phyloP scores from a whole-genome alignment of 345 rosid genomes.

The Lumnitzera littorea region DNA sequence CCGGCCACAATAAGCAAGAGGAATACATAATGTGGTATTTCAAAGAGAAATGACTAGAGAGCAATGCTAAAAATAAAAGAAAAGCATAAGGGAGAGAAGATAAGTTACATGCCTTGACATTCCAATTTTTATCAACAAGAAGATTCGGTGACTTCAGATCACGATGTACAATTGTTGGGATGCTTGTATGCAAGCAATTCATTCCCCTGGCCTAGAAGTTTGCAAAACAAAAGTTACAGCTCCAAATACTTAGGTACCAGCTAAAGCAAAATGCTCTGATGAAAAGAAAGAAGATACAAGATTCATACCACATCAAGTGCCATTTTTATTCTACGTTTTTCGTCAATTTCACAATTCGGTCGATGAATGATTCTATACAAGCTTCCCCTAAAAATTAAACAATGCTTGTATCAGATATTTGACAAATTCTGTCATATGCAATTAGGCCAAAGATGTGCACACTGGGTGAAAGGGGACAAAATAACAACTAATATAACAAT shows the following conservation, averaged over 20 bases:
- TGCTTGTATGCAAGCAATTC: conserved; percentile 96
- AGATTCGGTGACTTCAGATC: conserved; percentile 99
- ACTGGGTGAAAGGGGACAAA: conserved; percentile 3
- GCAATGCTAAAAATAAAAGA: background rate
- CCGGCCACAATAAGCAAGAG: background rate
- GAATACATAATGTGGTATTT: background rate
- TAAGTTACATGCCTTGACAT: conserved; percentile 59
- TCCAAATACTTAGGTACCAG: background rate
- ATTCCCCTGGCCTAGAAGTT: conserved; percentile 87
- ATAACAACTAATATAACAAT: background rate
- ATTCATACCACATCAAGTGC: conserved; percentile 95
- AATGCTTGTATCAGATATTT: conserved; percentile 6
- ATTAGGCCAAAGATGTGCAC: background rate
- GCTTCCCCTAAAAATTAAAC: conserved; percentile 69
- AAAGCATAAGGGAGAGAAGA: background rate
- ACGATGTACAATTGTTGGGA: conserved; percentile 94
- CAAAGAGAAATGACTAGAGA: background rate
- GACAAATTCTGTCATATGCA: background rate
- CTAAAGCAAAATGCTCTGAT: conserved; percentile 1
- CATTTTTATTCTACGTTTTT: conserved; percentile 92
- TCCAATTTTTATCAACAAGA: conserved; percentile 98
- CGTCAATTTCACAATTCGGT: conserved; percentile 86
- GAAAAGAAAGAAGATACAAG: conserved; percentile 4
- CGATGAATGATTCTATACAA: conserved; percentile 89
- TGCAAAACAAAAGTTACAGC: conserved; percentile 1